A percentile compares a stretch with the other conserved stretches of the same genome.
These are phyloP conservation scores for Triticum turgidum DNA, from an alignment of 176 grass and related monocot species.

Conservation along the genomic window DNA sequence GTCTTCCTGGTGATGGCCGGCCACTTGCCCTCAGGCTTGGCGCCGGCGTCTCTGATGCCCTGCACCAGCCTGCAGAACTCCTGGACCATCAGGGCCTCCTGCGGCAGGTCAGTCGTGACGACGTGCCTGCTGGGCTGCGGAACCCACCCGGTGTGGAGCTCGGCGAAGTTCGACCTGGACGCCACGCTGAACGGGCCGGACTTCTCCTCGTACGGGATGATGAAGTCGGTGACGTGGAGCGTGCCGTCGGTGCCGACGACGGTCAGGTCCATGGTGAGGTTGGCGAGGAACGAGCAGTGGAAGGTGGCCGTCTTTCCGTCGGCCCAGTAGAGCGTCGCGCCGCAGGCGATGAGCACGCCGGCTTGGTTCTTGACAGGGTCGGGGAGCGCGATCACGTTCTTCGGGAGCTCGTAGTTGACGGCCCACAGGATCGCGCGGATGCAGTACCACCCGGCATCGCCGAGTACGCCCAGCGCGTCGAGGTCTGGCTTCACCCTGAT, in stretches of 20 bases:
- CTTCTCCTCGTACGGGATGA: slow-evolving; percentile 64
- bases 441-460: slow-evolving; percentile 78
- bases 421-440: slow-evolving; percentile 71
- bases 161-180: slow-evolving; percentile 34
- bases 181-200: slow-evolving; percentile 40
- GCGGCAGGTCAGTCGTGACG: slow-evolving; percentile 48
- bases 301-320: slow-evolving; percentile 56
- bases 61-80: slow-evolving; percentile 59
- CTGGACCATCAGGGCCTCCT: slow-evolving; percentile 71
- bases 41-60: slow-evolving; percentile 43
- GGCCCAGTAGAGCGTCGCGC: slow-evolving; percentile 51
- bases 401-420: slow-evolving; percentile 54
- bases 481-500: slow-evolving; percentile 84
- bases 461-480: slow-evolving; percentile 68
- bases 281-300: slow-evolving; percentile 62
- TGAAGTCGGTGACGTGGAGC: slow-evolving; percentile 59
- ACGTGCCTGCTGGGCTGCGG: slow-evolving; percentile 48
- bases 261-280: slow-evolving; percentile 58
- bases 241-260: slow-evolving; percentile 58
- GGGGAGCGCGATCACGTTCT: slow-evolving; percentile 36
- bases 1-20: slow-evolving; percentile 63
- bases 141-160: slow-evolving; percentile 52
- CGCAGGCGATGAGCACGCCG: slow-evolving; percentile 60
- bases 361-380: slow-evolving; percentile 51
- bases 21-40: slow-evolving; percentile 62